Evolutionary conservation across 1,139 yeast species (phyloP).

Genomic region (Blastobotrys proliferans): DNA sequence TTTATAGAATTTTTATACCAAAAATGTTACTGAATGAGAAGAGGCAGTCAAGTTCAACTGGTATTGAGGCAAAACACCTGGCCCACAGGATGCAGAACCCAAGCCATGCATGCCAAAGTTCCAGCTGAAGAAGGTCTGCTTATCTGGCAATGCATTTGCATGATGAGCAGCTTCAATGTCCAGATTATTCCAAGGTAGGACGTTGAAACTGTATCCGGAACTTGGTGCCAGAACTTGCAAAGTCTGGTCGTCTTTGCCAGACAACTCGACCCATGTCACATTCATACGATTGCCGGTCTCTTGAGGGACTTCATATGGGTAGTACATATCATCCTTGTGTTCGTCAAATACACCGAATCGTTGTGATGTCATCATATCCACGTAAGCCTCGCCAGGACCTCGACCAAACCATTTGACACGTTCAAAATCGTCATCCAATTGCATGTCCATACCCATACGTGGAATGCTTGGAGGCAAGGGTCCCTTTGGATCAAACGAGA

Average conservation of each 20-base stretch:
- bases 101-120: constrained; percentile 38
- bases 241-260: not conserved
- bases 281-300: constrained; percentile 38
- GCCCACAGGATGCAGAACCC: constrained; percentile 39
- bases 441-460: constrained; percentile 30
- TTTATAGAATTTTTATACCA: too few relatives aligned
- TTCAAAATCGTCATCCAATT: constrained; percentile 17
- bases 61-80: constrained; percentile 30
- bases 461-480: constrained; percentile 24
- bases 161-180: constrained; percentile 33
- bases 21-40: too few relatives aligned
- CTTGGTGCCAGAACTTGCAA: not conserved
- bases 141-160: constrained; percentile 28
- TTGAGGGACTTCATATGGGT: constrained; percentile 37
- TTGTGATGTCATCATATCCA: constrained; percentile 34
- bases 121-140: constrained; percentile 29
- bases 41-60: constrained; percentile 21
- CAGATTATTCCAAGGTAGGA: constrained; percentile 28
- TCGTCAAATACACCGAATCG: constrained; percentile 27
- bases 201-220: constrained; percentile 21
- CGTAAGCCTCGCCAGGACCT: constrained; percentile 38
- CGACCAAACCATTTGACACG: constrained; percentile 35
- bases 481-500: constrained; percentile 22
- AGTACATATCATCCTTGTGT: constrained; percentile 24
- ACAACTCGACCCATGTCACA: constrained; percentile 32